Conservation (phyloP, 257 asterid genomes). For the Primulina huaijiensis region DNA sequence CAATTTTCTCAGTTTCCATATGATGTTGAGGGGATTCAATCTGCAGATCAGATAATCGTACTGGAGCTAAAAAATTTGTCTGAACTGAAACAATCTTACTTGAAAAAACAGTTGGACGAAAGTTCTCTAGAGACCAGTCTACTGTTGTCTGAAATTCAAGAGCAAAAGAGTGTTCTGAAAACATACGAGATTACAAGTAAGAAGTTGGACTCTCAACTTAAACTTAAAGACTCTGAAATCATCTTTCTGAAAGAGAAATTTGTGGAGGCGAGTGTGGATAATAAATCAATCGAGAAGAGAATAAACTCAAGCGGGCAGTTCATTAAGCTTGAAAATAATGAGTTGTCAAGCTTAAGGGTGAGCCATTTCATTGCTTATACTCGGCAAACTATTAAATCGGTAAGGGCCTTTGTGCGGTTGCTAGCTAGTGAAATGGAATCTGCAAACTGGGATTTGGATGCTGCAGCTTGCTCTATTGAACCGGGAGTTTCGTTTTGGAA, state of each 20-base stretch:
- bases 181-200: conserved; percentile 57
- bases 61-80: conserved; percentile 66
- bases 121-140: conserved; percentile 50
- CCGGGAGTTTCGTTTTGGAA: conserved; percentile 54
- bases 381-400: conserved; percentile 48
- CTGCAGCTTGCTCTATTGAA: conserved; percentile 57
- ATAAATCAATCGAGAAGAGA: conserved; percentile 56
- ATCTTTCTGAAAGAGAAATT: conserved; percentile 67
- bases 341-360: conserved; percentile 42
- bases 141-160: conserved; percentile 56
- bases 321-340: conserved; percentile 29
- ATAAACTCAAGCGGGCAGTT: conserved; percentile 49
- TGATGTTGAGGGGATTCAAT: conserved; percentile 73
- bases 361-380: conserved; percentile 48
- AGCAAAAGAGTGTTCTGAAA: conserved; percentile 52
- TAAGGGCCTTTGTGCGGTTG: conserved; percentile 57
- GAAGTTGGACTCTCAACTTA: conserved; percentile 72
- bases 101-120: conserved; percentile 53
- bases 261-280: conserved; percentile 52
- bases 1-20: conserved; percentile 79
- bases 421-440: conserved; percentile 56
- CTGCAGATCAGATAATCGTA: conserved; percentile 60
- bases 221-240: conserved; percentile 77
- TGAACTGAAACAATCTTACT: conserved; percentile 55
- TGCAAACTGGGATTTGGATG: conserved; percentile 71